A percentile compares a stretch with the other conserved stretches of the same genome.
These are phyloP conservation scores for Cercospora sp. DNA, from an alignment of 2,329 filamentous ascomycete species.

Conservation along the genomic window DNA sequence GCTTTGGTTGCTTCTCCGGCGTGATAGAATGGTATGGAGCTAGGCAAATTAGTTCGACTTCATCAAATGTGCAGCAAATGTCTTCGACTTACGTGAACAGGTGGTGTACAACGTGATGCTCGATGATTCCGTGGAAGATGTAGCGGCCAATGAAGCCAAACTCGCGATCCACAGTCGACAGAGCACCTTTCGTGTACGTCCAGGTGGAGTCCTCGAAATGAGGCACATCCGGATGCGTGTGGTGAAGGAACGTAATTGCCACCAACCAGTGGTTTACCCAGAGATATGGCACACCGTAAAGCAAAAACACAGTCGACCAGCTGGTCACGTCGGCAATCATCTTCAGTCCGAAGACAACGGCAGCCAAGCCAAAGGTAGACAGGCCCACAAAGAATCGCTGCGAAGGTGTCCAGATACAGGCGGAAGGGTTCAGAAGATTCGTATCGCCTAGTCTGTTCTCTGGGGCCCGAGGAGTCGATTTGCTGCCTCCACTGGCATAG, in stretches of 20 bases:
- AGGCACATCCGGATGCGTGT: constrained; percentile 61
- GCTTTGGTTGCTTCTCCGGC: constrained; percentile 45
- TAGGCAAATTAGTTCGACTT: constrained; percentile 3
- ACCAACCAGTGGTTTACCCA: constrained; percentile 75
- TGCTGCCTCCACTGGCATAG: constrained; percentile 30
- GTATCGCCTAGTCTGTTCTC: constrained; percentile 7
- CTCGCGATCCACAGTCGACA: constrained; percentile 64
- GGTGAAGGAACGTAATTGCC: constrained; percentile 74
- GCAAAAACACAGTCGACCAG: constrained; percentile 22
- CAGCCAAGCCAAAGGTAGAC: constrained; percentile 61
- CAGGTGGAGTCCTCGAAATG: constrained; percentile 62
- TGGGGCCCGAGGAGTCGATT: constrained; percentile 10
- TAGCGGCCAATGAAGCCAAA: constrained; percentile 66
- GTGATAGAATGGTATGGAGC: constrained; percentile 60
- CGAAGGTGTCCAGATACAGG: constrained; percentile 55
- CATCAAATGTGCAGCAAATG: constrained; percentile 43
- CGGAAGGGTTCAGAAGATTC: constrained; percentile 59
- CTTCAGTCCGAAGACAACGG: constrained; percentile 56
- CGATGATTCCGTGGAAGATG: constrained; percentile 67
- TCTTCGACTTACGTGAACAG: constrained; percentile 38
- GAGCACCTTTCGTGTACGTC: constrained; percentile 63
- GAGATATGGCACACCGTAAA: constrained; percentile 62
- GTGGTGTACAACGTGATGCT: constrained; percentile 65
- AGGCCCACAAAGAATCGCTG: constrained; percentile 55
- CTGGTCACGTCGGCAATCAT: constrained; percentile 38